Base-by-base conservation (phyloP, 2,329 filamentous ascomycete species). In the Endoconidiophora laricicola region DNA sequence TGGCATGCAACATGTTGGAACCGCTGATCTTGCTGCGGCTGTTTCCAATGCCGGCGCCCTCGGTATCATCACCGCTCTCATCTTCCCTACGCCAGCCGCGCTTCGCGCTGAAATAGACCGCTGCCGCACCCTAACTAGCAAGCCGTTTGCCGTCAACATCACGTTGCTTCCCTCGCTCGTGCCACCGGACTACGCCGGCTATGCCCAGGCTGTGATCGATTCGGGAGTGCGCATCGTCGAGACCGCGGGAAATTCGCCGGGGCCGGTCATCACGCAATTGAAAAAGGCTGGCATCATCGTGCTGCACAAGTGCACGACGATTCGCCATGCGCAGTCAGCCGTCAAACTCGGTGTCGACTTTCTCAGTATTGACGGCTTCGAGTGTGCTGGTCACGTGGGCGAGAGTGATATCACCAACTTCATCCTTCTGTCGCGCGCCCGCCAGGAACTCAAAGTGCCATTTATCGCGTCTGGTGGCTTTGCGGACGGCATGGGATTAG, bases 401-500 rank as follows among this genome's bases (percentile, higher is more conserved):
- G 85, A 91, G 70, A 80, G 75, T 53, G 86, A 91, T 65, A 87
- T 91, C 58, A 88, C 85, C 54, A 91, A 91, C 68, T 86, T 91
- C 63, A 88, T 91, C 60, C 76, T 98, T 18, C 76, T 96, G 47
- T 83, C 79, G 64, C 74, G 83, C 54, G 90, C 91, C 10, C 75
- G 91, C 12, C 91, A 96, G 68, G 74, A 79, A 1, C 76, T 98
- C 37, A 75, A 74, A 36, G 77, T 93, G 7, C 91, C 91, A 0
- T 98, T 96, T 64, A 94, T 98, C 61, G 91, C 91, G 1, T 93
- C 84, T 1, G 91, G 91, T 51, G 91, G 91, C 2, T 96, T 98
- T 61, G 90, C 87, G 10, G 91, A 98, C 63, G 91, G 91, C 0
- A 78, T 94, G 60, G 91, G 91, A 3, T 74, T 98, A 18, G 91